Evolutionary conservation across 106 monocot species (phyloP).

Genomic region (Gastrodia elata): DNA sequence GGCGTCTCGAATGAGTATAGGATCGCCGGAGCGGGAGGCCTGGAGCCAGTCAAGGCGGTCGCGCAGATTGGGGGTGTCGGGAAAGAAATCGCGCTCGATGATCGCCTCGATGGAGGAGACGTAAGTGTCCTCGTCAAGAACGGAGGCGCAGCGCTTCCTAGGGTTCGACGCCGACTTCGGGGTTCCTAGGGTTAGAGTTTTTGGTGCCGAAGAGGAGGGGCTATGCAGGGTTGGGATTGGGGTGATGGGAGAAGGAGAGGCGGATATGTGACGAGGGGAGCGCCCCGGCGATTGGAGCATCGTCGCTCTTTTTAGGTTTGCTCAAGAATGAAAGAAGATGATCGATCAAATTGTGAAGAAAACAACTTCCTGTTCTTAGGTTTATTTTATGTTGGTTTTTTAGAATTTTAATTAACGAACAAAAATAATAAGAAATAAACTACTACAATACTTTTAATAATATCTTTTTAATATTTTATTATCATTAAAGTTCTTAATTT

Average conservation of each 20-base stretch:
- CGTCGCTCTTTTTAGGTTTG: too few relatives aligned
- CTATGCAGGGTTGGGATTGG: too few relatives aligned
- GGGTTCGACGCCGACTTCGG: conserved; percentile 10
- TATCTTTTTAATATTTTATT: too few relatives aligned
- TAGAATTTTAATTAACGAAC: too few relatives aligned
- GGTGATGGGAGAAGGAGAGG: not conserved
- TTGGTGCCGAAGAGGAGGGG: conserved; percentile 3
- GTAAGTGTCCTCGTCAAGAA: conserved; percentile 73
- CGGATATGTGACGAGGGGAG: conserved; percentile 45
- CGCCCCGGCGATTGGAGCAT: conserved; percentile 67
- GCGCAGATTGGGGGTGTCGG: conserved; percentile 70
- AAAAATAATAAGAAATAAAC: too few relatives aligned
- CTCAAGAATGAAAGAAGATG: too few relatives aligned
- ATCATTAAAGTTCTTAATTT: too few relatives aligned
- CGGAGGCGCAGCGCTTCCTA: conserved; percentile 30
- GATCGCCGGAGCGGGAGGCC: conserved; percentile 73
- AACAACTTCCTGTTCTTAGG: too few relatives aligned
- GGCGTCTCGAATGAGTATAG: conserved; percentile 75
- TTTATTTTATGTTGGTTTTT: too few relatives aligned
- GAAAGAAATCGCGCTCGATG: conserved; percentile 95
- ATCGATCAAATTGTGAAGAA: too few relatives aligned
- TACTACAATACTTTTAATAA: too few relatives aligned
- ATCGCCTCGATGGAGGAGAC: conserved; percentile 70
- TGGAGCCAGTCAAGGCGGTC: conserved; percentile 86
- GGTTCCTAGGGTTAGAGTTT: conserved; percentile 9